These are phyloP conservation scores for Saccharomyces hybrid DNA, from an alignment of 1,139 yeast species.

Conservation along the genomic window DNA sequence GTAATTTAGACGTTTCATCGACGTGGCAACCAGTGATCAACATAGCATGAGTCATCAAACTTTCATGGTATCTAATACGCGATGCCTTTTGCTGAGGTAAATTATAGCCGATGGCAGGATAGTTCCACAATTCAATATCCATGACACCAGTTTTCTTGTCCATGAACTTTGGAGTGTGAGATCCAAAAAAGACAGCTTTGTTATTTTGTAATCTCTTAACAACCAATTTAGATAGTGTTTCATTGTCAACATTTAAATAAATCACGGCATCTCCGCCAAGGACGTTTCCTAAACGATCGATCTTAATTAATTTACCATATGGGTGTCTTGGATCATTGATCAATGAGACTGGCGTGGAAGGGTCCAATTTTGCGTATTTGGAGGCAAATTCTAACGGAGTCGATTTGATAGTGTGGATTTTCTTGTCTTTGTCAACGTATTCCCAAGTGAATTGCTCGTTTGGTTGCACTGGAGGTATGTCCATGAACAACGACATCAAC, in stretches of 20 bases:
- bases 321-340: constrained; percentile 75
- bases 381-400: constrained; percentile 59
- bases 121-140: constrained; percentile 63
- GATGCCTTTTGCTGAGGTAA: constrained; percentile 51
- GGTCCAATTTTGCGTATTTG: constrained; percentile 44
- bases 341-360: constrained; percentile 51
- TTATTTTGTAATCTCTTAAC: constrained; percentile 59
- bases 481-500: constrained; percentile 57
- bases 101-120: constrained; percentile 53
- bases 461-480: constrained; percentile 66
- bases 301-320: constrained; percentile 53
- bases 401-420: constrained; percentile 43
- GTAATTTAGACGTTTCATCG: constrained; percentile 43
- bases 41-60: constrained; percentile 86
- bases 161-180: constrained; percentile 70
- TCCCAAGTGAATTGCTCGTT: constrained; percentile 64
- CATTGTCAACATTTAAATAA: constrained; percentile 60
- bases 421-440: constrained; percentile 63
- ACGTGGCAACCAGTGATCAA: constrained; percentile 69
- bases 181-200: constrained; percentile 77
- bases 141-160: constrained; percentile 56
- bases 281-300: constrained; percentile 67
- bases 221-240: constrained; percentile 50
- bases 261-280: constrained; percentile 58
- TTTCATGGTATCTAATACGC: constrained; percentile 48